Conservation (phyloP, 306 rosid species). For the Lotus japonicus region DNA sequence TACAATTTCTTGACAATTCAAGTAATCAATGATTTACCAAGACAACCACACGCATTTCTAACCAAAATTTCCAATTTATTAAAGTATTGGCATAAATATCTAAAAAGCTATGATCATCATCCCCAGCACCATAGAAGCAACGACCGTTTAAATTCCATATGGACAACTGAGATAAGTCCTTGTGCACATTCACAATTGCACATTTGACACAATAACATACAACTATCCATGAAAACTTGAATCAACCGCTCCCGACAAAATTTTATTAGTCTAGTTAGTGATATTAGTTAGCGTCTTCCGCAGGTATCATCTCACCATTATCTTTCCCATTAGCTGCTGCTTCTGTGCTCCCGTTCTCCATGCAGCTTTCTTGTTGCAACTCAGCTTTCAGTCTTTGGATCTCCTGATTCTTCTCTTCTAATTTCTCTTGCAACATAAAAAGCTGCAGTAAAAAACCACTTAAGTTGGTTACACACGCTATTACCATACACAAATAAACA, state of each 20-base stretch:
- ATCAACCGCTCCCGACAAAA: background rate
- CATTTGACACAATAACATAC: constrained; percentile 25
- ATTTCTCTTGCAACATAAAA: constrained; percentile 55
- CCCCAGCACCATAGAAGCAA: background rate
- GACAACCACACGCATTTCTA: too few relatives aligned
- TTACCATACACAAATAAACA: too few relatives aligned
- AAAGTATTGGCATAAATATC: background rate
- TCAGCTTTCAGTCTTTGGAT: constrained; percentile 42
- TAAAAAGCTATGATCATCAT: background rate
- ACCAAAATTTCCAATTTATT: background rate
- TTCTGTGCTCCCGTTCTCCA: constrained; percentile 31
- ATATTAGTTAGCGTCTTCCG: constrained; percentile 32
- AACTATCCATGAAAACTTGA: background rate
- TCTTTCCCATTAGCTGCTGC: constrained; percentile 23
- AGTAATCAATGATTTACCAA: too few relatives aligned
- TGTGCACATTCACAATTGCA: background rate
- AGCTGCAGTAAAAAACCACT: constrained; percentile 46
- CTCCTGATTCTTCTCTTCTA: constrained; percentile 60
- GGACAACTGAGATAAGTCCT: background rate
- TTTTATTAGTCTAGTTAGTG: background rate
- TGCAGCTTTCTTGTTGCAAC: constrained; percentile 29
- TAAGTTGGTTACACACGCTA: background rate
- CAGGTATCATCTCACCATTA: constrained; percentile 25
- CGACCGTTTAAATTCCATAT: background rate
- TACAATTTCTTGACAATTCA: too few relatives aligned